Percentiles rank a stretch among this genome's conserved stretches.
phyloP scores from a whole-genome alignment of 495 filamentous ascomycete species.

The Penicillium crystallinum region DNA sequence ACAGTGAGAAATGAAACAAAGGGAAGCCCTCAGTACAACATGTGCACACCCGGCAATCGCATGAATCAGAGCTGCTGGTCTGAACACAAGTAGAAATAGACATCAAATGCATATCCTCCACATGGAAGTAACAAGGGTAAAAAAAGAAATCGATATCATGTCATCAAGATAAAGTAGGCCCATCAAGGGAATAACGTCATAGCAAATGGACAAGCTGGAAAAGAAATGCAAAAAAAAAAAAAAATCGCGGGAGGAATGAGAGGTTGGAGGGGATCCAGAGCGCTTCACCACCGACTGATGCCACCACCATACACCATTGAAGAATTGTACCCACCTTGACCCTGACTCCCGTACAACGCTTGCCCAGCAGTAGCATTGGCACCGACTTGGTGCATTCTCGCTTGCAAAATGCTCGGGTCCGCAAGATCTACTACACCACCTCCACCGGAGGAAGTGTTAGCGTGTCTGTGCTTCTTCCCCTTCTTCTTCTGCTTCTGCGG shows the following conservation, averaged over 20 bases:
- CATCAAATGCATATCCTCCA: conserved; percentile 26
- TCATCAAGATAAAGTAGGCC: conserved; percentile 24
- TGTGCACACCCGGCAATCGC: conserved; percentile 29
- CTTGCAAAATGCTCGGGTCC: conserved; percentile 99
- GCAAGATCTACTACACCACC: conserved; percentile 98
- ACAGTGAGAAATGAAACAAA: conserved; percentile 2
- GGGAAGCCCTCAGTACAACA: conserved; percentile 32
- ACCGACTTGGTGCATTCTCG: conserved; percentile 87
- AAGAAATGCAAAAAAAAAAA: conserved; percentile 14
- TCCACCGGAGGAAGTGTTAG: conserved; percentile 99
- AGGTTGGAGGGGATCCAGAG: conserved; percentile 10
- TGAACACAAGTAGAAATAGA: conserved; percentile 25
- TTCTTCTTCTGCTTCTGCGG: conserved; percentile 97
- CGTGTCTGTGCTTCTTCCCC: conserved; percentile 99
- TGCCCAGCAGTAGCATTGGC: conserved; percentile 63
- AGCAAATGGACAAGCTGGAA: conserved; percentile 7
- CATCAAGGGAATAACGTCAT: conserved; percentile 18
- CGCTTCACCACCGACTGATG: conserved; percentile 67
- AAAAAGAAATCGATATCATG: conserved; percentile 31
- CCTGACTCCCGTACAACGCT: conserved; percentile 83
- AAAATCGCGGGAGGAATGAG: conserved; percentile 5
- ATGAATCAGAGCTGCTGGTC: conserved; percentile 30
- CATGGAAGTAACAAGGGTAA: conserved; percentile 21
- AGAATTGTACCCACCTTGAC: conserved; percentile 97
- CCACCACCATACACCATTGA: conserved; percentile 78